Percentiles rank a stretch among this genome's conserved stretches.
Conservation (phyloP, 768 basidiomycete species). For the Pleurotus sapidus region DNA sequence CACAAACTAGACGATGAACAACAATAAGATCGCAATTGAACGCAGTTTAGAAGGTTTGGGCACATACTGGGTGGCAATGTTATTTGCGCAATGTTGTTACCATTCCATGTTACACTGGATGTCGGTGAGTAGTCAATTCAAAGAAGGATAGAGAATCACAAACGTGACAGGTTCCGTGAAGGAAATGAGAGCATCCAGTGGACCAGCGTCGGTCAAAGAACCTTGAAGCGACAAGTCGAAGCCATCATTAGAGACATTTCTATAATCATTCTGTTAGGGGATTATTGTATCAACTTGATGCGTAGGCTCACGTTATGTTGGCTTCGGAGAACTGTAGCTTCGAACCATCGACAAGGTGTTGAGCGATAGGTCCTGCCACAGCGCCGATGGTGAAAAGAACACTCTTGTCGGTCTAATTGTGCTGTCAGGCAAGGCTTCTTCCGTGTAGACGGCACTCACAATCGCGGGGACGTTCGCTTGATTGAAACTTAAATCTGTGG, state of each 20-base stretch:
- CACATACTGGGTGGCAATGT: constrained; percentile 52
- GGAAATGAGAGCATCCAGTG: constrained; percentile 66
- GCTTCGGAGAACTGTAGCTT: constrained; percentile 52
- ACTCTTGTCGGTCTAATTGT: constrained; percentile 53
- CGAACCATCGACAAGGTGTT: constrained; percentile 59
- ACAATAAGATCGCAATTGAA: background rate
- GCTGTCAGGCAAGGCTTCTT: background rate
- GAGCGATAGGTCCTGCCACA: constrained; percentile 64
- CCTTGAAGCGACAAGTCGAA: constrained; percentile 62
- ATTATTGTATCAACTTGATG: background rate
- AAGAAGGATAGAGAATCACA: constrained; percentile 14
- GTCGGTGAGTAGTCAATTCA: background rate
- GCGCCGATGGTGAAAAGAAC: constrained; percentile 69
- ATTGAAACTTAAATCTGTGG: constrained; percentile 53
- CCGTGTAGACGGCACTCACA: constrained; percentile 27
- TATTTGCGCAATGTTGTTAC: constrained; percentile 60
- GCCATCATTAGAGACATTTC: constrained; percentile 55
- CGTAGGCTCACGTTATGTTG: constrained; percentile 48
- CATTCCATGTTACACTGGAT: constrained; percentile 59
- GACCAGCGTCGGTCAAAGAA: constrained; percentile 59
- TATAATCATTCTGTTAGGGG: constrained; percentile 14
- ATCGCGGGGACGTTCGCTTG: constrained; percentile 55
- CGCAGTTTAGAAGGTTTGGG: background rate
- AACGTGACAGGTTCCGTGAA: constrained; percentile 64
- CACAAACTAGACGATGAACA: constrained; percentile 45